These are phyloP conservation scores for Medicago ruthenica DNA, from an alignment of 306 rosid species.

Conservation along the genomic window DNA sequence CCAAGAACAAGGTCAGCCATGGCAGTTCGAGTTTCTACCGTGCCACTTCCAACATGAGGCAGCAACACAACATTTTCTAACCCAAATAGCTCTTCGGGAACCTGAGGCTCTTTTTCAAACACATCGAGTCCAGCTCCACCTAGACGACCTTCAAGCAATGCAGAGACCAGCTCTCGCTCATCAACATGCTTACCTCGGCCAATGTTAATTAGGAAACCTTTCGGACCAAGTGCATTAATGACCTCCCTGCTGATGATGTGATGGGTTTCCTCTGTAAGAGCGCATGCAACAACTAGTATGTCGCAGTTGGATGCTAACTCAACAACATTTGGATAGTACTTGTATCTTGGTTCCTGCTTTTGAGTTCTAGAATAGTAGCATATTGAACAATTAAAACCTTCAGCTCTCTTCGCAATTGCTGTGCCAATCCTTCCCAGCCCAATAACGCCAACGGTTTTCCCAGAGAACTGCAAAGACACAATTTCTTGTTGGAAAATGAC, in stretches of 20 bases:
- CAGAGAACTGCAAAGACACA: conserved; percentile 68
- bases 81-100: conserved; percentile 70
- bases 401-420: conserved; percentile 82
- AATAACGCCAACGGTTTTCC: conserved; percentile 79
- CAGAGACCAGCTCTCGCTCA: conserved; percentile 72
- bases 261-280: conserved; percentile 67
- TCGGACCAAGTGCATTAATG: conserved; percentile 75
- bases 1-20: conserved; percentile 81
- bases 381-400: conserved; percentile 76
- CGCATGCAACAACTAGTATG: conserved; percentile 78
- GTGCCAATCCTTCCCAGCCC: conserved; percentile 90
- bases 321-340: conserved; percentile 70
- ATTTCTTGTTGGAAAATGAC: conserved; percentile 3
- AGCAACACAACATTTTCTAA: conserved; percentile 77
- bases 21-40: conserved; percentile 67
- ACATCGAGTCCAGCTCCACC: conserved; percentile 94
- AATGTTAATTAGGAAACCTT: conserved; percentile 75
- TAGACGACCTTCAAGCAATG: conserved; percentile 77
- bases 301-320: conserved; percentile 79
- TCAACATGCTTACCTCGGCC: conserved; percentile 94
- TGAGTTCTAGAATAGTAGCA: conserved; percentile 66
- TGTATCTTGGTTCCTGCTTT: conserved; percentile 62
- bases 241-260: conserved; percentile 74
- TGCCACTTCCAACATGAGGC: conserved; percentile 81
- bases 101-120: conserved; percentile 79